A percentile compares a stretch with the other conserved stretches of the same genome.
These are phyloP conservation scores for Malassezia yamatoensis DNA, from an alignment of 1,284 basidiomycete genomes.

Conservation along the genomic window DNA sequence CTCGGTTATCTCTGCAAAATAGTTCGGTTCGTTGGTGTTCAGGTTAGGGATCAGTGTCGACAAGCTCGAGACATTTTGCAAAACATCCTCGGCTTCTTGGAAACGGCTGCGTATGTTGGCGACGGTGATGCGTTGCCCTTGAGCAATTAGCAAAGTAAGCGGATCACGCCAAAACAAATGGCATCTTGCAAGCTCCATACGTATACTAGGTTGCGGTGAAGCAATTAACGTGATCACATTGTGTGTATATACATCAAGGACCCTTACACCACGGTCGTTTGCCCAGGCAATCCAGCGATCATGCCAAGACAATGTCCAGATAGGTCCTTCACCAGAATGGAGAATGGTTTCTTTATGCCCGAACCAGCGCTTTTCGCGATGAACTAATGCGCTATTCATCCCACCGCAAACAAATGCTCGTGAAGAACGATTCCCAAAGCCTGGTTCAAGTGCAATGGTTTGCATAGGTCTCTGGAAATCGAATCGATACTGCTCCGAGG, in stretches of 20 bases:
- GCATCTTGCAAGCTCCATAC: conserved; percentile 87
- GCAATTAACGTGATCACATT: conserved; percentile 79
- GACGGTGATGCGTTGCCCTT: conserved; percentile 90
- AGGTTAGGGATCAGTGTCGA: conserved; percentile 3
- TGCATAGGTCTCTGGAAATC: conserved; percentile 88
- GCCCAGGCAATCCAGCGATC: conserved; percentile 87
- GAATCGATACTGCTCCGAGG: conserved; percentile 69
- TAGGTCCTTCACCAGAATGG: conserved; percentile 81
- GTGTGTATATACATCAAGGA: conserved; percentile 74
- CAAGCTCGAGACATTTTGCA: conserved; percentile 14
- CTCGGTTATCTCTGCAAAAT: conserved; percentile 69
- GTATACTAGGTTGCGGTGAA: conserved; percentile 66
- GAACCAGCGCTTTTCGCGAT: conserved; percentile 92
- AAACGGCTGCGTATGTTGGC: conserved; percentile 49
- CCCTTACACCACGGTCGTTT: conserved; percentile 87
- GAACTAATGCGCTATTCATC: conserved; percentile 70
- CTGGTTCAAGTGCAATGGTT: conserved; percentile 78
- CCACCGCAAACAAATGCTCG: conserved; percentile 89
- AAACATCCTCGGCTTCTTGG: conserved; percentile 15
- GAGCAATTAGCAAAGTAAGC: conserved; percentile 72
- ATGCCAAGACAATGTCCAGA: conserved; percentile 83
- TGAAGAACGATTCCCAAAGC: conserved; percentile 68
- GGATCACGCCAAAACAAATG: conserved; percentile 84
- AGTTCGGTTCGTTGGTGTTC: conserved; percentile 11
- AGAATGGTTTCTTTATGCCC: conserved; percentile 82